Conservation (phyloP, 441 rosid genomes). For the Pelargonium citronellum region DNA sequence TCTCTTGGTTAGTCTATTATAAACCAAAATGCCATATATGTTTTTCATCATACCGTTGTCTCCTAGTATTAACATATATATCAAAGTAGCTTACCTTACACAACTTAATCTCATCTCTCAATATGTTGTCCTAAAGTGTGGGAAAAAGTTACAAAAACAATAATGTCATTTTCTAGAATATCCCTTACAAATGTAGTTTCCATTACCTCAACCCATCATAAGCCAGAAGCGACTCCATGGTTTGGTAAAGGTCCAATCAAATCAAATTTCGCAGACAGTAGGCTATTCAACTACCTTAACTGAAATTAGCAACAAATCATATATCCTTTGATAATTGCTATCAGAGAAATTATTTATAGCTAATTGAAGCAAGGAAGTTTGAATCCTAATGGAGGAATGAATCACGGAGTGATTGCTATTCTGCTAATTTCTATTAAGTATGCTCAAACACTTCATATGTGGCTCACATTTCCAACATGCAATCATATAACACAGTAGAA, state of each 20-base stretch:
- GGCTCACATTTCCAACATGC: conserved; percentile 6
- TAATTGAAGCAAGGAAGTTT: not conserved
- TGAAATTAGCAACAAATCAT: not conserved
- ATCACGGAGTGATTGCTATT: not conserved
- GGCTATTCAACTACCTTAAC: not conserved
- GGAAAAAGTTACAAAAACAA: not conserved
- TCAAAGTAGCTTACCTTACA: not conserved
- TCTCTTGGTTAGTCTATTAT: not conserved
- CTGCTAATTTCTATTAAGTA: not conserved
- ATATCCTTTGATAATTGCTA: not conserved
- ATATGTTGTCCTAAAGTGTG: not conserved
- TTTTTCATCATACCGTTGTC: not conserved
- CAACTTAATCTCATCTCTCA: not conserved
- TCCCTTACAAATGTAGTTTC: not conserved
- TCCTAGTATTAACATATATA: not conserved
- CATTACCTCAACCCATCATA: not conserved
- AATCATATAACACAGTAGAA: not conserved
- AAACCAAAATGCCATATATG: not conserved
- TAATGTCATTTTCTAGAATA: not conserved
- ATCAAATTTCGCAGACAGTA: not conserved
- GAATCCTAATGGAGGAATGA: not conserved
- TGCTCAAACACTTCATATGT: not conserved
- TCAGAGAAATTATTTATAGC: not conserved
- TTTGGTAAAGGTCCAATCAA: not conserved
- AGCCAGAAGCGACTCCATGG: not conserved